Percentiles rank a stretch among this genome's conserved stretches.
These are phyloP conservation scores for Chrysanthemum lavandulifolium DNA, from an alignment of 129 eudicot species.

Conservation along the genomic window DNA sequence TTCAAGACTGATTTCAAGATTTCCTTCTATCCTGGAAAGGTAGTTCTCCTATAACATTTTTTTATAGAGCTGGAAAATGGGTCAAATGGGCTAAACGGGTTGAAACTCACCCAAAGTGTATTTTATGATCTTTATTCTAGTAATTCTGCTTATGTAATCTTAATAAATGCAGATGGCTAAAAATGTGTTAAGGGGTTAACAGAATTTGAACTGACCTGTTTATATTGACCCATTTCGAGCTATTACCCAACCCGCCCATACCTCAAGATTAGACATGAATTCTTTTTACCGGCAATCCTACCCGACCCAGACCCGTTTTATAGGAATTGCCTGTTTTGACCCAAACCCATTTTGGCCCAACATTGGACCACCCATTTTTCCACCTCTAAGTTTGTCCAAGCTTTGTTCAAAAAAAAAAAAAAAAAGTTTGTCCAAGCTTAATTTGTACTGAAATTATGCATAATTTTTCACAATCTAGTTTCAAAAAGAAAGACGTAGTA, in stretches of 20 bases:
- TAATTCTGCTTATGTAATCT: background rate
- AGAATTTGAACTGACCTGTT: background rate
- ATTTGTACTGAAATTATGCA: background rate
- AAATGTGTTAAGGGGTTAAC: too few species aligned
- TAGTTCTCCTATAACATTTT: constrained; percentile 17
- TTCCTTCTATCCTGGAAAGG: constrained; percentile 99
- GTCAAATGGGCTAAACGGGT: background rate
- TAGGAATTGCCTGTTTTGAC: too few species aligned
- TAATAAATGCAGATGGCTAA: too few species aligned
- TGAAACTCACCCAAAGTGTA: background rate
- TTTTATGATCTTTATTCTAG: background rate
- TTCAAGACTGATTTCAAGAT: constrained; percentile 87
- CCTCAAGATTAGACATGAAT: too few species aligned
- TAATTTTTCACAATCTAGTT: constrained; percentile 44
- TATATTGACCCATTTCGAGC: background rate
- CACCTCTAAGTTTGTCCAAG: background rate
- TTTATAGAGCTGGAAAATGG: background rate
- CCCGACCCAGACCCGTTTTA: too few species aligned
- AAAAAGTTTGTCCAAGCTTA: background rate
- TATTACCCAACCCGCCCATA: background rate
- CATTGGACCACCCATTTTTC: too few species aligned
- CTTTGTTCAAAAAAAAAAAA: too few species aligned
- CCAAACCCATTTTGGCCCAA: too few species aligned
- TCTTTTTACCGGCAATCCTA: too few species aligned
- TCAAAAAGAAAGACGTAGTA: constrained; percentile 84